A percentile compares a stretch with the other conserved stretches of the same genome.
phyloP scores from a whole-genome alignment of 2,329 filamentous ascomycete genomes.

The Clonostachys solani region DNA sequence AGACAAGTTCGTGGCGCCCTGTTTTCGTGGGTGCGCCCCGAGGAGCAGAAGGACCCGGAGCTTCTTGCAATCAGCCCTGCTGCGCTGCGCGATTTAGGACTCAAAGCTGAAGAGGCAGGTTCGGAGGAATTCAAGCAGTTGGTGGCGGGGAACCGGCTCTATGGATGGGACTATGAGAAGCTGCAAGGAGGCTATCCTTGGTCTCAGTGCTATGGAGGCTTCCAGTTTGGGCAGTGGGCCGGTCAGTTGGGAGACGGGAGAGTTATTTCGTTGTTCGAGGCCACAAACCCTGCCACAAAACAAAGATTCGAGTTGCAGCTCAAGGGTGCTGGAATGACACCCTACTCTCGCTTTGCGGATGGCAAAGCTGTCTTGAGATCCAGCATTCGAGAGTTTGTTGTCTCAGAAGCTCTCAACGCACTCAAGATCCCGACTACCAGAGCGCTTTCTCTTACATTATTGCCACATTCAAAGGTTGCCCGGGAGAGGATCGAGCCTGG shows the following conservation, averaged over 20 bases:
- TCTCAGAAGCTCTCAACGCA: constrained; percentile 84
- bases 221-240: constrained; percentile 81
- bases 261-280: constrained; percentile 91
- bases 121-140: constrained; percentile 72
- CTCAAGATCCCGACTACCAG: constrained; percentile 82
- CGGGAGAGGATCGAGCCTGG: constrained; percentile 84
- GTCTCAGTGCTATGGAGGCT: constrained; percentile 96
- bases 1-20: constrained; percentile 80
- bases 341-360: constrained; percentile 94
- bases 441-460: constrained; percentile 75
- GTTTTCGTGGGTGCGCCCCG: constrained; percentile 88
- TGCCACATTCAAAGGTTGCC: constrained; percentile 67
- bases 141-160: constrained; percentile 77
- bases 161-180: constrained; percentile 69
- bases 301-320: constrained; percentile 84
- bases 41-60: constrained; percentile 66
- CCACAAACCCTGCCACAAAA: constrained; percentile 68
- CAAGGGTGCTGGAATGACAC: constrained; percentile 89
- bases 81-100: constrained; percentile 77
- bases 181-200: constrained; percentile 80
- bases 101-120: constrained; percentile 62
- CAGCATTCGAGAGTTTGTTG: constrained; percentile 90
- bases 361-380: constrained; percentile 90
- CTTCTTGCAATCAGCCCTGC: constrained; percentile 75
- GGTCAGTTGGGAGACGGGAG: constrained; percentile 93